phyloP scores from a whole-genome alignment of 495 filamentous ascomycete genomes.

The Trichocladium antarcticum region DNA sequence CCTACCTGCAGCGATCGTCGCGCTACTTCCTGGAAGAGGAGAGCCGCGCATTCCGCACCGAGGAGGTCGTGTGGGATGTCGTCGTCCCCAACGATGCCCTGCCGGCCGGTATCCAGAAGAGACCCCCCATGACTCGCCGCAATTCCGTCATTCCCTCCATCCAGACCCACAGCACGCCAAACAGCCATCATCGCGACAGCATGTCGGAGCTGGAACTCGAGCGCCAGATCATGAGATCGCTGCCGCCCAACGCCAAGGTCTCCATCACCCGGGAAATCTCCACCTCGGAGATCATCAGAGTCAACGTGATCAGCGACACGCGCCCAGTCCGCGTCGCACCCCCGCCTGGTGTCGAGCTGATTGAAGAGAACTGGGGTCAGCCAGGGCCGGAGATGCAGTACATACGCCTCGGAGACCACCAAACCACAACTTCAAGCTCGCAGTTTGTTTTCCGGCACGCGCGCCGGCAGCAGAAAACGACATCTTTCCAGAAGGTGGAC shows the following conservation, averaged over 20 bases:
- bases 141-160: slow-evolving; percentile 40
- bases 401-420: not conserved
- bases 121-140: slow-evolving; percentile 21
- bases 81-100: slow-evolving; percentile 56
- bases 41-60: slow-evolving; percentile 38
- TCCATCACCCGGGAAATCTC: slow-evolving; percentile 54
- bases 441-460: slow-evolving; percentile 24
- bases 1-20: slow-evolving; percentile 59
- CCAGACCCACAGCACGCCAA: slow-evolving; percentile 19
- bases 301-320: slow-evolving; percentile 57
- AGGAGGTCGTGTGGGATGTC: slow-evolving; percentile 70
- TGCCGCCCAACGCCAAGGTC: slow-evolving; percentile 42
- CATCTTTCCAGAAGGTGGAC: slow-evolving; percentile 27
- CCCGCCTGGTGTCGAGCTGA: slow-evolving; percentile 54
- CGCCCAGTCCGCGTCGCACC: slow-evolving; percentile 48
- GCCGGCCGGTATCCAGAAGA: slow-evolving; percentile 45
- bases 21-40: slow-evolving; percentile 48
- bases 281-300: slow-evolving; percentile 60
- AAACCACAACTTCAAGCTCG: slow-evolving; percentile 5
- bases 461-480: slow-evolving; percentile 29
- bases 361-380: slow-evolving; percentile 38
- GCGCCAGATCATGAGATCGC: slow-evolving; percentile 33
- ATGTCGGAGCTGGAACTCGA: slow-evolving; percentile 35
- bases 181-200: slow-evolving; percentile 29
- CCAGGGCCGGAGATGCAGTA: no score